phyloP scores from a whole-genome alignment of 1,139 yeast genomes.

The Suhomyces wounanorum region DNA sequence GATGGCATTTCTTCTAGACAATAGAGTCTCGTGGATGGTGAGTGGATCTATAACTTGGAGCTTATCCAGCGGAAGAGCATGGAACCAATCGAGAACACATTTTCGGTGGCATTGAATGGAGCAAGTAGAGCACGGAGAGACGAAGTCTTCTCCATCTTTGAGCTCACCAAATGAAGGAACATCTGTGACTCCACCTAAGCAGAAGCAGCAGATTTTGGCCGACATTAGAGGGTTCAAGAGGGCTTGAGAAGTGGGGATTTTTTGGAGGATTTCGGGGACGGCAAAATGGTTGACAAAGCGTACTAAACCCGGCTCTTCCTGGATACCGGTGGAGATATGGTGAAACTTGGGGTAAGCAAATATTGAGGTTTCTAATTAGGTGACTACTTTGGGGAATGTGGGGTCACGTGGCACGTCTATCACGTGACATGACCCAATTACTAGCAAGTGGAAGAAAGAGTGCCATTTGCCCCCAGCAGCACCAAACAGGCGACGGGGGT shows the following conservation, averaged over 20 bases:
- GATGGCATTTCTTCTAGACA: not conserved
- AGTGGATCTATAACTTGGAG: slow-evolving; percentile 23
- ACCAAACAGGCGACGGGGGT: not conserved
- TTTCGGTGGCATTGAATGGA: slow-evolving; percentile 40
- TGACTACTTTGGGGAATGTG: not conserved
- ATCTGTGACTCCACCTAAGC: slow-evolving; percentile 43
- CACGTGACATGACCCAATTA: too few relatives aligned
- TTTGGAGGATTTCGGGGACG: not conserved
- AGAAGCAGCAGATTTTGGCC: slow-evolving; percentile 37
- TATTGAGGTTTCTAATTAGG: not conserved
- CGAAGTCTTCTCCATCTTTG: slow-evolving; percentile 41
- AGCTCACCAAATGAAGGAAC: slow-evolving; percentile 44
- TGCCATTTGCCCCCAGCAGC: not conserved
- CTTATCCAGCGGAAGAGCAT: slow-evolving; percentile 37
- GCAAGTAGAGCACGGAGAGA: slow-evolving; percentile 47
- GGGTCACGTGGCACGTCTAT: not conserved
- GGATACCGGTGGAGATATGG: not conserved
- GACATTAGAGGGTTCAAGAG: not conserved
- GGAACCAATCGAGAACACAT: slow-evolving; percentile 49
- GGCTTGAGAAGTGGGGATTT: not conserved
- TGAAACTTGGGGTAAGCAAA: not conserved
- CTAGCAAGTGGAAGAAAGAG: too few relatives aligned
- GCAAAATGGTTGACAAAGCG: not conserved
- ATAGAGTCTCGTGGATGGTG: slow-evolving; percentile 8
- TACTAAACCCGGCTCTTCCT: not conserved